Evolutionary conservation across 176 grass and related monocot species (phyloP).

Genomic region (Puccinellia tenuiflora): DNA sequence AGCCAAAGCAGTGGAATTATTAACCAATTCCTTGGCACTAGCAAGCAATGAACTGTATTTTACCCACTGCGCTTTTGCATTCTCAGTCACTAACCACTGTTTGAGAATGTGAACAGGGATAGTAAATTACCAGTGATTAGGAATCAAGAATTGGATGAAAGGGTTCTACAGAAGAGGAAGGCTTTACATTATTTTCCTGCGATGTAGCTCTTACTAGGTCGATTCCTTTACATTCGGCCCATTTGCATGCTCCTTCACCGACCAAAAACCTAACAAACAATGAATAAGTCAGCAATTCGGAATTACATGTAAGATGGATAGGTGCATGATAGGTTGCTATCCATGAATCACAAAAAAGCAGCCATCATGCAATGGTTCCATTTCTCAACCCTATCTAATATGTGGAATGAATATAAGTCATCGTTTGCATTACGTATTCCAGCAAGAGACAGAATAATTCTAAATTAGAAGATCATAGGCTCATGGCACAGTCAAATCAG

Average conservation of each 20-base stretch:
- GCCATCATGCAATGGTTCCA: background rate
- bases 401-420: background rate
- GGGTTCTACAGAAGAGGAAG: background rate
- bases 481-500: background rate
- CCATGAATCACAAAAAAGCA: background rate
- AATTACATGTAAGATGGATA: background rate
- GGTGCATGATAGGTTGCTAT: background rate
- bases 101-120: slow-evolving; percentile 12
- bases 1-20: slow-evolving; percentile 3
- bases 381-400: slow-evolving; percentile 1
- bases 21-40: slow-evolving; percentile 31
- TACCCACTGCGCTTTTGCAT: slow-evolving; percentile 67
- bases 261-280: slow-evolving; percentile 77
- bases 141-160: background rate
- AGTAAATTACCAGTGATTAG: background rate
- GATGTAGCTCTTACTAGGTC: slow-evolving; percentile 33
- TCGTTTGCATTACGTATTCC: slow-evolving; percentile 1
- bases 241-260: slow-evolving; percentile 68
- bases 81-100: slow-evolving; percentile 94
- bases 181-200: slow-evolving; percentile 50
- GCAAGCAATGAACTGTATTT: slow-evolving; percentile 75
- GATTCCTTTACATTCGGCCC: slow-evolving; percentile 76
- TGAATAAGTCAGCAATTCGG: background rate
- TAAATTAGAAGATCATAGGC: background rate
- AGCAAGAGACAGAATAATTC: background rate